These are phyloP conservation scores for Dipodascus albidus DNA, from an alignment of 805 yeast species.

Conservation along the genomic window DNA sequence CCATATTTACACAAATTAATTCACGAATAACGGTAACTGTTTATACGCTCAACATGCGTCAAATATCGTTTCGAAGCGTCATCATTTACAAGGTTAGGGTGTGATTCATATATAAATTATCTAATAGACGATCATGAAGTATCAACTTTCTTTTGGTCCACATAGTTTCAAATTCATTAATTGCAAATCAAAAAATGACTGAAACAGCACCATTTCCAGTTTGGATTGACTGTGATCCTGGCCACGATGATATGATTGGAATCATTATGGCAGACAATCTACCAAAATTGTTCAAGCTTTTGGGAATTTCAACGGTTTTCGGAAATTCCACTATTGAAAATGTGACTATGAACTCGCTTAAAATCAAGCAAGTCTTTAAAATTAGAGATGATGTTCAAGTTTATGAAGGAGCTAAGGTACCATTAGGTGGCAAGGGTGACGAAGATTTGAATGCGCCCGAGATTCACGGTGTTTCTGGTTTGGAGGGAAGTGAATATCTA, in stretches of 20 bases:
- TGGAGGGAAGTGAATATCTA: constrained; percentile 41
- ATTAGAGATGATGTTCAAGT: constrained; percentile 41
- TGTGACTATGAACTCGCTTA: constrained; percentile 58
- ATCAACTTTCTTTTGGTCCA: too few relatives aligned
- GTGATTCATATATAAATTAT: too few relatives aligned
- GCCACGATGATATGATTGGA: constrained; percentile 81
- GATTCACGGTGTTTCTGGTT: constrained; percentile 64
- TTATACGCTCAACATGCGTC: too few relatives aligned
- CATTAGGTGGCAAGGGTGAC: constrained; percentile 32
- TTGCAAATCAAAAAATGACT: too few relatives aligned
- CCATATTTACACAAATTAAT: too few relatives aligned
- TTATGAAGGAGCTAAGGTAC: constrained; percentile 51
- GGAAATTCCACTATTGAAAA: constrained; percentile 56
- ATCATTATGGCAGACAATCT: constrained; percentile 49
- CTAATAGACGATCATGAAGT: too few relatives aligned
- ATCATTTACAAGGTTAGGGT: too few relatives aligned
- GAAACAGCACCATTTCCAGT: constrained; percentile 54
- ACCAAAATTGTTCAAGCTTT: constrained; percentile 39
- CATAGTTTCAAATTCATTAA: too few relatives aligned
- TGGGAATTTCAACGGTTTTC: constrained; percentile 66
- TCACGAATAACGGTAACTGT: too few relatives aligned
- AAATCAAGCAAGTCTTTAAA: constrained; percentile 50
- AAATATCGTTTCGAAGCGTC: too few relatives aligned
- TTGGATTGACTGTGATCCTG: constrained; percentile 91
- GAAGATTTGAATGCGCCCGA: constrained; percentile 43